Evolutionary conservation across 805 yeast genomes (phyloP).

Genomic region (Starmerella davenportii): DNA sequence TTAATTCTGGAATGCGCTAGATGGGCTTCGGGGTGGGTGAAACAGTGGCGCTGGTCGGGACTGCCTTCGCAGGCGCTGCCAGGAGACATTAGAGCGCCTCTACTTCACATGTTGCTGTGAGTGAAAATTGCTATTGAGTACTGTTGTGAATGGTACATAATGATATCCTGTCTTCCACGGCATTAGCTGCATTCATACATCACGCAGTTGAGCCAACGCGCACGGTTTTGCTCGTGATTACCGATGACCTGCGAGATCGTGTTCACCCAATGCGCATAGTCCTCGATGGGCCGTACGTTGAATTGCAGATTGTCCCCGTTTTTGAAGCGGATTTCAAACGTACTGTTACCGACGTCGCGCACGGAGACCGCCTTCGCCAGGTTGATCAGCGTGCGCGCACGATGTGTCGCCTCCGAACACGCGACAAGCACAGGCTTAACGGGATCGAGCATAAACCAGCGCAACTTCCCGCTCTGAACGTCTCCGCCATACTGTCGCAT

Average conservation of each 20-base stretch:
- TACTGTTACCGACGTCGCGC: constrained; percentile 23
- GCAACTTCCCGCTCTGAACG: constrained; percentile 36
- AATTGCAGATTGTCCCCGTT: constrained; percentile 61
- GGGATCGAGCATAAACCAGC: constrained; percentile 60
- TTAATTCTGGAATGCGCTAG: no score
- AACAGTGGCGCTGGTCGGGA: no score
- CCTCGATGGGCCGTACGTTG: constrained; percentile 44
- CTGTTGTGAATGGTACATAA: no score
- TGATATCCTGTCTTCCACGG: no score
- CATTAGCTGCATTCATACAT: constrained; percentile 12
- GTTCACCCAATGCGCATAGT: constrained; percentile 42
- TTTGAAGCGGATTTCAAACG: constrained; percentile 27
- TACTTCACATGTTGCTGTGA: no score
- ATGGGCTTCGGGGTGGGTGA: no score
- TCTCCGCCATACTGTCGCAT: constrained; percentile 88
- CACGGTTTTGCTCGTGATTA: constrained; percentile 2
- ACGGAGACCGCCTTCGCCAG: constrained; percentile 46
- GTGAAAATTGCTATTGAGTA: no score
- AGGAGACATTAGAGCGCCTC: no score
- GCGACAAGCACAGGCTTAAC: constrained; percentile 43
- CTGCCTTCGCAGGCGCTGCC: no score
- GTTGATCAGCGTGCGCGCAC: constrained; percentile 60
- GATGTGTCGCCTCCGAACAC: constrained; percentile 48
- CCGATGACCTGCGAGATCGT: constrained; percentile 6
- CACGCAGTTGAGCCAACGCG: constrained; percentile 15